These are phyloP conservation scores for Syncephalastrum racemosum DNA, from an alignment of 371 early-diverging fungal species.

Conservation along the genomic window DNA sequence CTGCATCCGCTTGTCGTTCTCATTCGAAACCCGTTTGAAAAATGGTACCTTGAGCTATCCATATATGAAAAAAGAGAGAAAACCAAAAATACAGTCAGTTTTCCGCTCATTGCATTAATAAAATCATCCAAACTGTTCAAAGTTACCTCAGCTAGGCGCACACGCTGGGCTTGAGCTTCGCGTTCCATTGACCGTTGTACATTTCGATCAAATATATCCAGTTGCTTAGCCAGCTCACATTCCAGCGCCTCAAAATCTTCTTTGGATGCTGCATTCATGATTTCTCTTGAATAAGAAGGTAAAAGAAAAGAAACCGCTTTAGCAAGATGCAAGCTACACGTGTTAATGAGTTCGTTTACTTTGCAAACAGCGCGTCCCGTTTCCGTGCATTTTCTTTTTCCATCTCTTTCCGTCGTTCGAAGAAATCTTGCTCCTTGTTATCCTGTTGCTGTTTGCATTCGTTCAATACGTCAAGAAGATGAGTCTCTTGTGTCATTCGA, in stretches of 20 bases:
- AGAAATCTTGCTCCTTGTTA: conserved; percentile 33
- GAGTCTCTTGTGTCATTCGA: conserved; percentile 34
- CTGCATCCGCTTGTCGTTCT: conserved; percentile 31
- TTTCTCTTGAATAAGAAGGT: background rate
- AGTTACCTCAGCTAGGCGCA: background rate
- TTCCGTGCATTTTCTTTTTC: conserved; percentile 24
- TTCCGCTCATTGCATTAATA: no score
- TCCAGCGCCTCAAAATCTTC: background rate
- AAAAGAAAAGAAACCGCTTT: background rate
- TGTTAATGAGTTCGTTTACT: conserved; percentile 16
- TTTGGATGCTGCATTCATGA: background rate
- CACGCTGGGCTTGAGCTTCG: conserved; percentile 20
- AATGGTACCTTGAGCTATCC: conserved; percentile 38
- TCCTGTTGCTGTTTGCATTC: conserved; percentile 35
- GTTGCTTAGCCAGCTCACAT: background rate
- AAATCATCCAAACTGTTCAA: background rate
- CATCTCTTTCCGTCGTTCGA: conserved; percentile 29
- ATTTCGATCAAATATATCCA: background rate
- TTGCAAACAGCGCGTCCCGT: conserved; percentile 32
- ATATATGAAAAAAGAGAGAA: no score
- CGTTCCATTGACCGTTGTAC: conserved; percentile 19
- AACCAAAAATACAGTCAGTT: conserved; percentile 5
- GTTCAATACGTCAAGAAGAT: conserved; percentile 27
- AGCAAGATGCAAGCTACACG: background rate
- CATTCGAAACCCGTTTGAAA: conserved; percentile 32